Evolutionary conservation across 176 grass and related monocot species (phyloP).

Genomic region (Hordeum marinum): DNA sequence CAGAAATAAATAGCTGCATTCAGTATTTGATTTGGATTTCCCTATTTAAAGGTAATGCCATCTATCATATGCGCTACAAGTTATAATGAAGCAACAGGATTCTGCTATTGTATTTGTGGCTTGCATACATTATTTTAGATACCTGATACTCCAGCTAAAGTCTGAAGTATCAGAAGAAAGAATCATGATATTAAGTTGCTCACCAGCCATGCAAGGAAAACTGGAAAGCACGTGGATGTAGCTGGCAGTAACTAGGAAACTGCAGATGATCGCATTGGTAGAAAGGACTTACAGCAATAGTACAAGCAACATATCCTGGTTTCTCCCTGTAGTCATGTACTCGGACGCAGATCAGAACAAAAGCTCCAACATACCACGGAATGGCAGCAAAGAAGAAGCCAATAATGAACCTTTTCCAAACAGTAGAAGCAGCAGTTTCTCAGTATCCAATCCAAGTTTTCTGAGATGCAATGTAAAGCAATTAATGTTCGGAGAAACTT

Average conservation of each 20-base stretch:
- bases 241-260: background rate
- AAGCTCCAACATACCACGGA: conserved; percentile 96
- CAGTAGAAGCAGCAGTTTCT: conserved; percentile 22
- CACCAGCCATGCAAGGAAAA: background rate
- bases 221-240: background rate
- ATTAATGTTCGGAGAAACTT: conserved; percentile 36
- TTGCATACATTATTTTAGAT: background rate
- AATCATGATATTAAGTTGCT: background rate
- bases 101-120: background rate
- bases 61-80: background rate
- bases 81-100: background rate
- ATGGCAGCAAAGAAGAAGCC: conserved; percentile 94
- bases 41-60: background rate
- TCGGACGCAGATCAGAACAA: conserved; percentile 73
- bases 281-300: conserved; percentile 78
- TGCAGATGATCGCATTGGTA: background rate
- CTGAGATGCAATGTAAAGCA: background rate
- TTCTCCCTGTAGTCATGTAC: conserved; percentile 87
- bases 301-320: conserved; percentile 89
- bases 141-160: background rate
- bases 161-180: background rate
- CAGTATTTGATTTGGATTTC: background rate
- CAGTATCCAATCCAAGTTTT: background rate
- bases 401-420: conserved; percentile 65
- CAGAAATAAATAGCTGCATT: background rate